These are phyloP conservation scores for Coccomyxa sp. DNA, from an alignment of 139 green algal species.

Conservation along the genomic window DNA sequence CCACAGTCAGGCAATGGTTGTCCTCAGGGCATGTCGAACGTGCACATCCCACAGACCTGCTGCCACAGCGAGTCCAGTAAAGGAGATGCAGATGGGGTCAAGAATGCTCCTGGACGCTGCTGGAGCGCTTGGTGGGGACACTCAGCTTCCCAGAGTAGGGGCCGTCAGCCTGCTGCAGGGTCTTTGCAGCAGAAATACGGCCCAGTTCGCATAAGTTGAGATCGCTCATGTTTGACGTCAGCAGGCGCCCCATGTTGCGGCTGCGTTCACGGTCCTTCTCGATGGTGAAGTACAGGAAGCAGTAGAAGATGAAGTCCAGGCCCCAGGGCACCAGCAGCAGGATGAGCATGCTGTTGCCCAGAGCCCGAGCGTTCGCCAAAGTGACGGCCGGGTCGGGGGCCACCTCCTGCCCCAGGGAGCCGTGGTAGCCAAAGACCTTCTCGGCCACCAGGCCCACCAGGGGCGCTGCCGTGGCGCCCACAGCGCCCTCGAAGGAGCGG, in stretches of 20 bases:
- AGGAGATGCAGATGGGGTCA: too few species aligned
- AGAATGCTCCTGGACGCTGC: background rate
- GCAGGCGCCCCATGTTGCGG: background rate
- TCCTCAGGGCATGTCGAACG: too few species aligned
- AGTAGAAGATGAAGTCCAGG: constrained; percentile 60
- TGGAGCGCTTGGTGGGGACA: background rate
- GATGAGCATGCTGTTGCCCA: constrained; percentile 53
- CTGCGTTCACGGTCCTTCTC: background rate
- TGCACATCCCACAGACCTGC: too few species aligned
- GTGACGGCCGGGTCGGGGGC: background rate
- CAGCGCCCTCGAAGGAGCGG: constrained; percentile 58
- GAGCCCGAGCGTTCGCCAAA: constrained; percentile 34
- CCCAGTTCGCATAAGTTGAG: background rate
- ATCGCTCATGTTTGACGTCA: background rate
- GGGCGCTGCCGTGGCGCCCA: constrained; percentile 50
- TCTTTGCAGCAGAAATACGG: background rate
- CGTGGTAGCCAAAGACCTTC: constrained; percentile 55
- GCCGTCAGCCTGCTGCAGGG: background rate
- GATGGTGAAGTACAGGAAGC: constrained; percentile 3
- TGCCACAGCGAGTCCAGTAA: too few species aligned
- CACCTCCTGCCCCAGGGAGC: constrained; percentile 20
- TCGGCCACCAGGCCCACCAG: constrained; percentile 65
- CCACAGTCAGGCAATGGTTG: too few species aligned
- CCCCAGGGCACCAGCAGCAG: constrained; percentile 59
- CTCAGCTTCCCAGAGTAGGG: background rate